phyloP scores from a whole-genome alignment of 2,329 filamentous ascomycete genomes.

The Amylocarpus encephaloides region DNA sequence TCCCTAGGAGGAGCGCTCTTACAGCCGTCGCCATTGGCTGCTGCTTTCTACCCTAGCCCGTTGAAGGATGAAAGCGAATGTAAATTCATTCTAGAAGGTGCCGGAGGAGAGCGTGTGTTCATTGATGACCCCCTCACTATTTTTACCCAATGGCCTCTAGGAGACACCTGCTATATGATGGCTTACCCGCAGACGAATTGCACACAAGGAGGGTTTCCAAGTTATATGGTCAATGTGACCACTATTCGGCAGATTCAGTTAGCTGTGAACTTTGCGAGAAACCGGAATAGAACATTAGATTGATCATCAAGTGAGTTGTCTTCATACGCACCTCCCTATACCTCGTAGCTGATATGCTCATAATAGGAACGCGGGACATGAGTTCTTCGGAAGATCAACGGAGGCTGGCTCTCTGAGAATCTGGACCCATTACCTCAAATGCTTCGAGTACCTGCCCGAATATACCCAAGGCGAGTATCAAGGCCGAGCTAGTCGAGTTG shows the following conservation, averaged over 20 bases:
- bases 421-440: conserved; percentile 15
- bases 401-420: conserved; percentile 28
- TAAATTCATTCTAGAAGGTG: conserved; percentile 29
- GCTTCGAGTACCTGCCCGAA: conserved; percentile 10
- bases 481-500: conserved; percentile 25
- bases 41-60: conserved; percentile 36
- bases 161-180: conserved; percentile 8
- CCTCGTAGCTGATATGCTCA: conserved; percentile 2
- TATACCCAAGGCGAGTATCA: conserved; percentile 4
- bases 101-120: conserved; percentile 15
- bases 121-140: conserved; percentile 36
- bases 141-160: conserved; percentile 42
- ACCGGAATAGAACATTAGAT: conserved; percentile 11
- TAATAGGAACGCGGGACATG: conserved; percentile 40
- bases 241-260: conserved; percentile 26
- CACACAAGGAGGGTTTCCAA: conserved; percentile 23
- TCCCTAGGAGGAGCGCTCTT: conserved; percentile 38
- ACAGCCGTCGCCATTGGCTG: conserved; percentile 37
- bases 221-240: conserved; percentile 33
- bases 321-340: too few species aligned
- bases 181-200: conserved; percentile 13
- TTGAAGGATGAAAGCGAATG: conserved; percentile 26
- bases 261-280: conserved; percentile 28
- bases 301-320: conserved; percentile 13
- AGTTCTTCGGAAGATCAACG: conserved; percentile 40